phyloP scores from a whole-genome alignment of 805 yeast species.

The Kodamaea kaohsiungensis region DNA sequence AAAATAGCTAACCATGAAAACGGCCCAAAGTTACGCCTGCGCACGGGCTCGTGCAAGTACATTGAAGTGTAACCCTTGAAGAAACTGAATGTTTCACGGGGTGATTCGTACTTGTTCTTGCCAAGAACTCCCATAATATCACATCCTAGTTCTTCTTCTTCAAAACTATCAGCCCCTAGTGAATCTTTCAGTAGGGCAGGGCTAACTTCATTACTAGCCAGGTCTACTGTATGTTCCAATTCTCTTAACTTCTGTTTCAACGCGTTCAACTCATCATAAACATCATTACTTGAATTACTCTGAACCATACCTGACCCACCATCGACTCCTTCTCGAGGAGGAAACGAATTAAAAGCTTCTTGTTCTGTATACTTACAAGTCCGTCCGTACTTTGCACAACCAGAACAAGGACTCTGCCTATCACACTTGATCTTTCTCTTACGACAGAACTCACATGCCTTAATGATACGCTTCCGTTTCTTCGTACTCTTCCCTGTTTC shows the following conservation, averaged over 20 bases:
- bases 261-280: constrained; percentile 19
- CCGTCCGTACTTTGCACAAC: constrained; percentile 35
- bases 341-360: not conserved
- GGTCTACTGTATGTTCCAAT: constrained; percentile 19
- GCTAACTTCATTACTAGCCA: not conserved
- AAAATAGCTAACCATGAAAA: constrained; percentile 50
- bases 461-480: constrained; percentile 35
- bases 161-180: not conserved
- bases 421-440: constrained; percentile 53
- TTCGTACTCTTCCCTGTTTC: not conserved
- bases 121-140: not conserved
- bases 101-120: constrained; percentile 9
- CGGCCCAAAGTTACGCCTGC: constrained; percentile 53
- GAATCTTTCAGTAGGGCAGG: not conserved
- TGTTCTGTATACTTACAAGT: constrained; percentile 19
- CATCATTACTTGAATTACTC: not conserved
- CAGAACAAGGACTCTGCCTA: constrained; percentile 44
- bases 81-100: constrained; percentile 35
- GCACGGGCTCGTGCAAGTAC: constrained; percentile 33
- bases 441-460: constrained; percentile 54
- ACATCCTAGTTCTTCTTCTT: not conserved
- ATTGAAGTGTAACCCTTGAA: constrained; percentile 43
- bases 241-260: constrained; percentile 20
- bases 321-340: not conserved
- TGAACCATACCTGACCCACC: not conserved